A percentile compares a stretch with the other conserved stretches of the same genome.
phyloP scores from a whole-genome alignment of 805 yeast species.

The Pichia rugopelliculosa region DNA sequence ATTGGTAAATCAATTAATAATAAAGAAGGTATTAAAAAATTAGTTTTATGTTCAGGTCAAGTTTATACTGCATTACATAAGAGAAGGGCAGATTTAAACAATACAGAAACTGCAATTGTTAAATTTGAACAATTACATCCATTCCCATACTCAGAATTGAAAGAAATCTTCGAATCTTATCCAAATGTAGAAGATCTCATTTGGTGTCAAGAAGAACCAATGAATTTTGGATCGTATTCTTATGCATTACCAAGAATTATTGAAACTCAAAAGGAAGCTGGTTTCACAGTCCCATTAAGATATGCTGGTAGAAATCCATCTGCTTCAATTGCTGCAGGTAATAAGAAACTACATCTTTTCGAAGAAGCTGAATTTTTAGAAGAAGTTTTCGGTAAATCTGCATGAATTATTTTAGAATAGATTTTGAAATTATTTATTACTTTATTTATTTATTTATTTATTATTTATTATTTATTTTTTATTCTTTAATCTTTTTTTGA shows the following conservation, averaged over 20 bases:
- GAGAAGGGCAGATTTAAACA: constrained; percentile 70
- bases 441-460: constrained; percentile 3
- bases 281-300: constrained; percentile 51
- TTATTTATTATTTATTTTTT: not conserved
- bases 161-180: constrained; percentile 73
- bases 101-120: constrained; percentile 80
- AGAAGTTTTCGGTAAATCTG: constrained; percentile 49
- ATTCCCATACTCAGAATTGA: constrained; percentile 94
- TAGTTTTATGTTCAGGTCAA: constrained; percentile 85
- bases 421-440: not conserved
- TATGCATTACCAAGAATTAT: constrained; percentile 76
- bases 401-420: not conserved
- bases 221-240: constrained; percentile 90
- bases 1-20: constrained; percentile 69
- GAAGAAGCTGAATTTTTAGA: constrained; percentile 85
- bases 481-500: not conserved
- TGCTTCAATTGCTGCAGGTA: constrained; percentile 97
- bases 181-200: constrained; percentile 82
- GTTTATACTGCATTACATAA: constrained; percentile 88
- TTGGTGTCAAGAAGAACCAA: constrained; percentile 98
- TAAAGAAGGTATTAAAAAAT: constrained; percentile 80
- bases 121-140: constrained; percentile 95
- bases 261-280: constrained; percentile 71
- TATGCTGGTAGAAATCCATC: constrained; percentile 98
- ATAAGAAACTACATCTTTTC: constrained; percentile 75